phyloP scores from a whole-genome alignment of 2,329 filamentous ascomycete species.

The Fusarium sp. region DNA sequence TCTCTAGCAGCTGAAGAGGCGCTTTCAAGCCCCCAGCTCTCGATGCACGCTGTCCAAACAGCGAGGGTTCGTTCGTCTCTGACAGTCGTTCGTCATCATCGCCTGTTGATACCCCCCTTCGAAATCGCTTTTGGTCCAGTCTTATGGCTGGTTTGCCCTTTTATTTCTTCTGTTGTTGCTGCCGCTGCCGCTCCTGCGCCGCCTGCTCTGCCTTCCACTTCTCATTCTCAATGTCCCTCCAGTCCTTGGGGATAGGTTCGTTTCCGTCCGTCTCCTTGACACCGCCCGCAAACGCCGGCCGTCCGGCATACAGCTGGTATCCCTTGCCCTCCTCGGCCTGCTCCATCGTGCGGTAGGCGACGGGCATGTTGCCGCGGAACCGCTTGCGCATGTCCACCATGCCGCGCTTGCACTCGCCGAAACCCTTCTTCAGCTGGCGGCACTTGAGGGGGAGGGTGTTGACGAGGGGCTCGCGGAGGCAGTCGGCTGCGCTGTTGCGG shows the following conservation, averaged over 20 bases:
- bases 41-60: not conserved
- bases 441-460: constrained; percentile 89
- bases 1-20: not conserved
- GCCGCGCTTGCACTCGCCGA: constrained; percentile 95
- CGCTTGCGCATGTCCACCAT: constrained; percentile 99
- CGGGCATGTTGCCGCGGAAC: constrained; percentile 93
- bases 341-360: constrained; percentile 75
- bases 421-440: constrained; percentile 93
- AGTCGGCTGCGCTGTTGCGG: constrained; percentile 88
- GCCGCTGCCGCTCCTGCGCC: constrained; percentile 44
- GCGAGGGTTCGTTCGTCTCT: not conserved
- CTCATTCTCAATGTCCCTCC: constrained; percentile 77
- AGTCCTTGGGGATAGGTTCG: constrained; percentile 73
- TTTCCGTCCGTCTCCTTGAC: constrained; percentile 78
- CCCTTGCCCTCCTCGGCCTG: constrained; percentile 70
- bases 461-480: constrained; percentile 85
- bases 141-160: not conserved
- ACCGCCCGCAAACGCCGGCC: constrained; percentile 76
- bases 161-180: constrained; percentile 47
- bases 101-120: not conserved
- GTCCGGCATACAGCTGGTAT: constrained; percentile 85
- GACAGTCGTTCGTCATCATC: constrained; percentile 6
- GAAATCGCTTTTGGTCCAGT: constrained; percentile 1
- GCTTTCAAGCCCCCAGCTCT: not conserved
- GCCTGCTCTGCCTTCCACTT: constrained; percentile 62